Conservation (phyloP, 164 flowering plant genomes). For the Liquidambar formosana region DNA sequence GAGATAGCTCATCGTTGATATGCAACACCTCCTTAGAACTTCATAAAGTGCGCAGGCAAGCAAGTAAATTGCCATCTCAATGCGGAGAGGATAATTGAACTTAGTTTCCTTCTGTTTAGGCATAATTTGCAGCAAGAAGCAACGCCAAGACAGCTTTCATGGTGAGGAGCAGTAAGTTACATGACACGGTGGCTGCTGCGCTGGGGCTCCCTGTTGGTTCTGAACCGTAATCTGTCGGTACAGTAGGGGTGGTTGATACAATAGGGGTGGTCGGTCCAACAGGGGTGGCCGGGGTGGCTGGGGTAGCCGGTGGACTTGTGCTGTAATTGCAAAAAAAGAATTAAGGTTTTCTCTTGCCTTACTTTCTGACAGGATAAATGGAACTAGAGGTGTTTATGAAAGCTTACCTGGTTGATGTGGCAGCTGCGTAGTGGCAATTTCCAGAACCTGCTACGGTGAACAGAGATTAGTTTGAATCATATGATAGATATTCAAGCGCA, state of each 20-base stretch:
- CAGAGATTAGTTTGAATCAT: background rate
- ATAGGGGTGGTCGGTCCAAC: constrained; percentile 15
- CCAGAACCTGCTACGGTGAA: constrained; percentile 49
- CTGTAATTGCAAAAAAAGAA: constrained; percentile 20
- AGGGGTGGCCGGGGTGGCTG: constrained; percentile 18
- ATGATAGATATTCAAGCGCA: background rate
- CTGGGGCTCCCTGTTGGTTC: constrained; percentile 53
- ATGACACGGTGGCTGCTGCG: constrained; percentile 33
- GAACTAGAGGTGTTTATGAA: background rate
- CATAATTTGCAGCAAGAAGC: constrained; percentile 18
- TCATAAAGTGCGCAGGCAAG: constrained; percentile 10
- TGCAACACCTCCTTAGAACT: constrained; percentile 14
- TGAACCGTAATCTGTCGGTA: constrained; percentile 28
- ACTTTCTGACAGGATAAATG: background rate
- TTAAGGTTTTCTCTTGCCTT: constrained; percentile 1
- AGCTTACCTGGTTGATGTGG: constrained; percentile 30
- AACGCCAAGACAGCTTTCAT: constrained; percentile 22
- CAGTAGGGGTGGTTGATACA: constrained; percentile 5
- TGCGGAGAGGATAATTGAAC: constrained; percentile 2
- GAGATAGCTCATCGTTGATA: constrained; percentile 12
- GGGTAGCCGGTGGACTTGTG: constrained; percentile 22
- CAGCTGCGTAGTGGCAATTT: constrained; percentile 48
- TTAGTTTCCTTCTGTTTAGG: constrained; percentile 16
- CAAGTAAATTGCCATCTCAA: constrained; percentile 16
- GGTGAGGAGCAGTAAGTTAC: constrained; percentile 21